These are phyloP conservation scores for Acrodontium crateriforme DNA, from an alignment of 2,329 filamentous ascomycete species.

Conservation along the genomic window DNA sequence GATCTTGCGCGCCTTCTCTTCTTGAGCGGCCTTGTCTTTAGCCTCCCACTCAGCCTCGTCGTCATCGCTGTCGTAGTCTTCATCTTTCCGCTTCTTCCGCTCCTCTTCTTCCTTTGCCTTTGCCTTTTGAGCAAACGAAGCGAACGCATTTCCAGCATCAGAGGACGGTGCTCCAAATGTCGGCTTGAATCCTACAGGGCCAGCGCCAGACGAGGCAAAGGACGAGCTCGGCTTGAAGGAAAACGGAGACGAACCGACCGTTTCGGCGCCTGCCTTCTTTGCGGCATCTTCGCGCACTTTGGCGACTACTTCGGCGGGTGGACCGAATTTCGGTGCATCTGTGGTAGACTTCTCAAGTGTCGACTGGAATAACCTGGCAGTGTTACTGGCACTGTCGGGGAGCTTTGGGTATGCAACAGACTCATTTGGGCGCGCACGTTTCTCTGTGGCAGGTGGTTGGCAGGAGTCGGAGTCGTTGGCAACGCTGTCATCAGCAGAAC, in stretches of 20 bases:
- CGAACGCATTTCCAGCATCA: slow-evolving; percentile 25
- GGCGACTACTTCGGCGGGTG: slow-evolving; percentile 3
- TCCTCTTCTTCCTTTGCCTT: slow-evolving; percentile 29
- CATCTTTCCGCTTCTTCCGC: slow-evolving; percentile 34
- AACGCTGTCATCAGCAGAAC: slow-evolving; percentile 11
- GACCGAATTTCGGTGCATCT: slow-evolving; percentile 4
- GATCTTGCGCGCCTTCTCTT: slow-evolving; percentile 30
- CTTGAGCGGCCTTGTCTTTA: slow-evolving; percentile 31
- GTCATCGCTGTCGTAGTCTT: slow-evolving; percentile 39
- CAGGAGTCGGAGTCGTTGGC: slow-evolving; percentile 6
- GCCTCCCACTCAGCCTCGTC: slow-evolving; percentile 36
- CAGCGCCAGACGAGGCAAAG: neutral
- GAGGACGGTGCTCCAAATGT: slow-evolving; percentile 11
- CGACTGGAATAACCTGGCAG: slow-evolving; percentile 18
- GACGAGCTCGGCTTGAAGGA: slow-evolving; percentile 5
- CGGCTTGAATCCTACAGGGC: slow-evolving; percentile 3
- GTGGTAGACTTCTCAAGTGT: slow-evolving; percentile 14
- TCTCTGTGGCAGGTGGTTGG: slow-evolving; percentile 15
- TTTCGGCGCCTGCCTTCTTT: slow-evolving; percentile 3
- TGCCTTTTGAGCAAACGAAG: slow-evolving; percentile 27
- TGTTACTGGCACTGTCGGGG: slow-evolving; percentile 17
- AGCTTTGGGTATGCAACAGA: slow-evolving; percentile 17
- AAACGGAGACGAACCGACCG: neutral
- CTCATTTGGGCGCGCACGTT: slow-evolving; percentile 17
- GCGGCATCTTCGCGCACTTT: slow-evolving; percentile 5